Conservation (phyloP, 1,284 basidiomycete genomes). For the Pseudozyma tsukubaensis region DNA sequence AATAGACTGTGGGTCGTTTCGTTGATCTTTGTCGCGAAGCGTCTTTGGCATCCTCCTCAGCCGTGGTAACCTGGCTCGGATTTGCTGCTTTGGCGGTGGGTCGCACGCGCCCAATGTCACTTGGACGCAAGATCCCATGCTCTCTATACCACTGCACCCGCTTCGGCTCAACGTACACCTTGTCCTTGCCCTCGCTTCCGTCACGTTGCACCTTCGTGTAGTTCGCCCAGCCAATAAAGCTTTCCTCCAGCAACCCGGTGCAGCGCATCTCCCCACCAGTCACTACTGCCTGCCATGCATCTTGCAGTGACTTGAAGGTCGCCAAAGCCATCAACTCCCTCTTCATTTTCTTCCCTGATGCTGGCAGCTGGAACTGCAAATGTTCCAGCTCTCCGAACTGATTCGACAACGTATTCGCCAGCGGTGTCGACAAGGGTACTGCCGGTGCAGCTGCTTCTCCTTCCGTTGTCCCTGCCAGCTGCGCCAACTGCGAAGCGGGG, state of each 20-base stretch:
- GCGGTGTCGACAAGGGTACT: conserved; percentile 36
- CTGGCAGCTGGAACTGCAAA: conserved; percentile 39
- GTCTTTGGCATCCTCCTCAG: background rate
- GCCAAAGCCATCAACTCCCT: conserved; percentile 55
- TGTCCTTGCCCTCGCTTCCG: conserved; percentile 25
- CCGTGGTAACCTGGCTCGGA: background rate
- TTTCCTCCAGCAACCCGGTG: conserved; percentile 53
- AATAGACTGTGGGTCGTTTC: conserved; percentile 16
- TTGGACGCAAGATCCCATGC: conserved; percentile 21
- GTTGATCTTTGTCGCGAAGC: conserved; percentile 3
- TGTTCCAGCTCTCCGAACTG: conserved; percentile 54
- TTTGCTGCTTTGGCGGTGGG: background rate
- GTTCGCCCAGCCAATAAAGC: conserved; percentile 61
- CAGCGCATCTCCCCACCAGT: conserved; percentile 58
- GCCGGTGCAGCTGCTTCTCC: conserved; percentile 1
- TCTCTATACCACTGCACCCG: conserved; percentile 36
- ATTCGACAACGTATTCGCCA: conserved; percentile 30
- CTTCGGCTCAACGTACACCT: conserved; percentile 38
- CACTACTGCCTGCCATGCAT: conserved; percentile 56
- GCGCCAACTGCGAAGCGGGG: conserved; percentile 42
- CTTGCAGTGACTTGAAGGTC: conserved; percentile 45
- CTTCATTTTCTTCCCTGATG: conserved; percentile 40
- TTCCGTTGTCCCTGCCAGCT: conserved; percentile 22
- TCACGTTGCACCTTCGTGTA: conserved; percentile 19
- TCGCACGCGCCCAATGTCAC: conserved; percentile 35